Conservation (phyloP, 2,329 filamentous ascomycete genomes). For the Graphilbum fragrans region DNA sequence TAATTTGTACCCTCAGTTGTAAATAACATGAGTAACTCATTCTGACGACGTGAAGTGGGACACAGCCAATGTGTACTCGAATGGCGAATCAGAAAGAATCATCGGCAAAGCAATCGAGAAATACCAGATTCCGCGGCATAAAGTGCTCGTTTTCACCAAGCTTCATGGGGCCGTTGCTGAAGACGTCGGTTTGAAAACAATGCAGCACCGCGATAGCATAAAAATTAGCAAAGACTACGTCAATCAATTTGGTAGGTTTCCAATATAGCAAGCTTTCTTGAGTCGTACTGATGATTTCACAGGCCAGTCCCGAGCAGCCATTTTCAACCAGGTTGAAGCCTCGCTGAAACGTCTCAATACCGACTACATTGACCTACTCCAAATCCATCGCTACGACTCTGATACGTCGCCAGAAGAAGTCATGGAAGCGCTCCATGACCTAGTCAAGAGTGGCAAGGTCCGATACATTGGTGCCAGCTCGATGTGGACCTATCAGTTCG, state of each 20-base stretch:
- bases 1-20: too few relatives aligned
- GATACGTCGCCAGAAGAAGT: constrained; percentile 38
- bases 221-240: constrained; percentile 16
- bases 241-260: too few relatives aligned
- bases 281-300: too few relatives aligned
- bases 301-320: constrained; percentile 47
- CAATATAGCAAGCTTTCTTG: too few relatives aligned
- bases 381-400: constrained; percentile 43
- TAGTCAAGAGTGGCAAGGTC: constrained; percentile 39
- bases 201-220: constrained; percentile 3
- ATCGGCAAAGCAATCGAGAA: constrained; percentile 46
- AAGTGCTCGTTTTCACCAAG: constrained; percentile 47
- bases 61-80: constrained; percentile 42
- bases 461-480: constrained; percentile 30
- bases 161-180: constrained; percentile 38
- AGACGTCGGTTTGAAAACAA: constrained; percentile 18
- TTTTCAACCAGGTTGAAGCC: constrained; percentile 51
- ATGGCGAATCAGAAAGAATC: constrained; percentile 39
- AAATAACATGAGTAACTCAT: too few relatives aligned
- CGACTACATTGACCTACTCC: constrained; percentile 42
- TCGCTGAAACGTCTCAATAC: constrained; percentile 40
- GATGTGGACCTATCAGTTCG: constrained; percentile 32
- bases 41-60: too few relatives aligned
- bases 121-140: constrained; percentile 41
- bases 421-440: constrained; percentile 44